Base-by-base conservation (phyloP, 2,329 filamentous ascomycete species). In the Xenoacremonium recifei region DNA sequence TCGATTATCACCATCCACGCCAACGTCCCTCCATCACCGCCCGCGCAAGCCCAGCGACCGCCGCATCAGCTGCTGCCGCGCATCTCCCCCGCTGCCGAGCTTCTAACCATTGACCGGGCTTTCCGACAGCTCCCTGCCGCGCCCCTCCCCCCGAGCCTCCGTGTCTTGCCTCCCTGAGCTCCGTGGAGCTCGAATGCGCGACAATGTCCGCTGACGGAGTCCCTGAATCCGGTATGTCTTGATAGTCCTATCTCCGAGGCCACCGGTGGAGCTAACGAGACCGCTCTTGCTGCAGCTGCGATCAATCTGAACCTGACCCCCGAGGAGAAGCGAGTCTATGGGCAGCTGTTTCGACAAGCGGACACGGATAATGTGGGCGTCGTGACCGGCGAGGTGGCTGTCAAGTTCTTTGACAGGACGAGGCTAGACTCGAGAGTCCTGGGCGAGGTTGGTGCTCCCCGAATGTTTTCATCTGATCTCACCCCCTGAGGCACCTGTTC, bases 371-470 rank as follows among this genome's bases (percentile, higher is more conserved):
- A 82, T 63, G 85, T 96, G 44, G 90, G 91, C 42, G 90, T 97
- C 51, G 89, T 99, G 23, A 96, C 93, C 15, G 93, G 93, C 67
- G 93, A 99, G 68, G 80, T 95, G 48, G 93, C 93, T 45, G 91
- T 99, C 65, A 89, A 90, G 65, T 97, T 99, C 75, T 99, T 99
- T 63, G 91, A 97, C 69, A 93, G 93, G 75, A 97, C 93, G 34
- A 85, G 87, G 55, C 76, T 99, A 36, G 83, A 92, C 48, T 89
- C 91, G 40, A 83, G 88, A 48, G 77, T 93, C 36, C 77, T 99
- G 45, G 93, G 92, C 67, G 85, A 95, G 80, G 88, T 92, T 70
- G 55, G 81, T 73, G 7, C 23, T 27, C 9, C 13, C 23, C 23
- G 23, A 9, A 27, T 27, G 23, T 27, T 27, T n/a, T n/a, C n/a